A percentile compares a stretch with the other conserved stretches of the same genome.
These are phyloP conservation scores for Globisporangium polare DNA, from an alignment of 352 stramenopile genomes.

Conservation along the genomic window DNA sequence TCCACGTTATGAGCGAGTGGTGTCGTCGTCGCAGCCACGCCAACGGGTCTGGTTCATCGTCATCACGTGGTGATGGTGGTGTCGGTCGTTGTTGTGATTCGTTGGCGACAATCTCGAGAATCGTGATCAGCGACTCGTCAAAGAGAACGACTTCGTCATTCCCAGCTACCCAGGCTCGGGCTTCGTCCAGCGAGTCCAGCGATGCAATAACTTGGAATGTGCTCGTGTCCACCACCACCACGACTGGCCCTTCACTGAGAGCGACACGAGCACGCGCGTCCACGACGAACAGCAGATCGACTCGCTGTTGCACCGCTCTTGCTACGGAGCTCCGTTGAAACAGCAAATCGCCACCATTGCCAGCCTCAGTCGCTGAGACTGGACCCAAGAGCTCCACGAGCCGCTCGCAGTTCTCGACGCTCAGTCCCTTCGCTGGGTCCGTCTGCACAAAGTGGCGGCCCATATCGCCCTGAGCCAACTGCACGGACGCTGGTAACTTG, in stretches of 20 bases:
- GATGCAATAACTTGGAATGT: neutral
- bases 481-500: neutral
- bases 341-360: too few species aligned
- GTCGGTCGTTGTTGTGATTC: too few species aligned
- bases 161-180: neutral
- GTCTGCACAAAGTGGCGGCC: neutral
- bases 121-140: neutral
- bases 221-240: neutral
- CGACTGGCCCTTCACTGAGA: neutral
- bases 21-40: neutral
- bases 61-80: too few species aligned
- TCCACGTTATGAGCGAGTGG: neutral
- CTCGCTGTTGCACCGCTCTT: neutral
- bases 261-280: neutral
- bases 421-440: neutral
- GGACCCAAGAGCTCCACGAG: slow-evolving; percentile 3
- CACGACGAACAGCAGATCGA: neutral
- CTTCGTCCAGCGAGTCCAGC: neutral
- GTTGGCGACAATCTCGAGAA: neutral
- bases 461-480: neutral
- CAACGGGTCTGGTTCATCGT: neutral
- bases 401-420: neutral
- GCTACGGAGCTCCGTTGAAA: neutral
- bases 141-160: neutral
- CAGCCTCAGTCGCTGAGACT: too few species aligned